A percentile compares a stretch with the other conserved stretches of the same genome.
Conservation (phyloP, 495 filamentous ascomycete species). For the Podospora tetraspora region DNA sequence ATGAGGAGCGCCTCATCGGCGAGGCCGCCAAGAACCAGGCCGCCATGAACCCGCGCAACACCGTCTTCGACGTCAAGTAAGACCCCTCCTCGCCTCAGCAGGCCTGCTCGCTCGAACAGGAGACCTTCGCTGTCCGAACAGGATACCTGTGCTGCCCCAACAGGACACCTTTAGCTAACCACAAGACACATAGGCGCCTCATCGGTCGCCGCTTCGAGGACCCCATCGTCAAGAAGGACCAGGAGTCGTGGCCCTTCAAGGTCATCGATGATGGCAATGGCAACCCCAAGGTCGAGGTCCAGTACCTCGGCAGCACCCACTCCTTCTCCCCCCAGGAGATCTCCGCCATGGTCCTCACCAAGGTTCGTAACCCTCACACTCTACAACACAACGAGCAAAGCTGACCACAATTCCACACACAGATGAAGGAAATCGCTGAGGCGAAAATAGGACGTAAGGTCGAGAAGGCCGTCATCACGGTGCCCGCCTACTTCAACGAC, state of each 20-base stretch:
- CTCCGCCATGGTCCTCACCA: conserved; percentile 89
- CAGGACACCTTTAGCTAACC: conserved; percentile 23
- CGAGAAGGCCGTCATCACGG: conserved; percentile 97
- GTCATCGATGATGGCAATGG: conserved; percentile 73
- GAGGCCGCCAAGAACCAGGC: conserved; percentile 99
- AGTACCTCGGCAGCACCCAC: conserved; percentile 93
- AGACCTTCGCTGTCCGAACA: not conserved
- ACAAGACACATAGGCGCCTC: conserved; percentile 57
- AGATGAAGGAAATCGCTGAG: conserved; percentile 98
- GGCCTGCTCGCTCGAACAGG: too few species aligned
- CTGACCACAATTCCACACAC: conserved; percentile 12
- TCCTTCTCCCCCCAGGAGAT: conserved; percentile 96
- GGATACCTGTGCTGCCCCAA: not conserved
- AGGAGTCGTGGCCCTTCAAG: conserved; percentile 98
- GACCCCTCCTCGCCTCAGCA: not conserved
- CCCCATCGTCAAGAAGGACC: conserved; percentile 95
- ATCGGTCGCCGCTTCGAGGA: conserved; percentile 94
- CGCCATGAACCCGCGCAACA: conserved; percentile 97
- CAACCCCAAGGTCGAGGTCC: conserved; percentile 88
- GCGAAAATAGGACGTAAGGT: conserved; percentile 92
- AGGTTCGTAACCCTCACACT: conserved; percentile 48
- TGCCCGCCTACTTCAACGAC: conserved; percentile 99
- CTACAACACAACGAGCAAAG: not conserved
- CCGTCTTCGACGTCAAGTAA: conserved; percentile 95
- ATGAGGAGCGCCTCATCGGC: conserved; percentile 95